Evolutionary conservation across 768 basidiomycete species (phyloP), one percentile per base, ranked within the genome.

Genomic region (Xerocomus brunneocitrinus): DNA sequence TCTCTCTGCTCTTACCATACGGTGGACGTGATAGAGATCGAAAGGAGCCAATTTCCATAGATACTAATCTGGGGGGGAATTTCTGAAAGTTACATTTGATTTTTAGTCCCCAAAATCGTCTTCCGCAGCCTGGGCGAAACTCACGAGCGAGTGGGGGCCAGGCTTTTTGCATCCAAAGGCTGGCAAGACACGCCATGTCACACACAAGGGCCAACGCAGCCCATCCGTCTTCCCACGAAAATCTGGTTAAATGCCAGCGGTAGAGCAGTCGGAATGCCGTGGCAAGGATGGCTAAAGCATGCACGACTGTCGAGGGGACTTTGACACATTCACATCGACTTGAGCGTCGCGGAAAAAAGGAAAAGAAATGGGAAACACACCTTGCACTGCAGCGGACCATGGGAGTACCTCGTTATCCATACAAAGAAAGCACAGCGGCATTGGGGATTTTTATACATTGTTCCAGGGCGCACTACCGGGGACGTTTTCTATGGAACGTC

Each of bases 201-300:
- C 43, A 60, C 43, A 62, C 14, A 32, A 67, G 65, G 7, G 66
- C 65, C 32, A 58, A 8, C 2, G 52, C 46, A 5, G 66, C 66
- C 66, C 66, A 69, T 31, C 54, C 39, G 32, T 67, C 66, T 24
- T 67, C 66, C 66, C 66, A 69, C 54, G 60, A 58, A 51, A 65
- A 60, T 25, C 27, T 58, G 14, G 52, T 50, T 27, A 58, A 47
- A 38, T 32, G 39, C 49, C 54, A 62, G 39, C 67, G 67, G 40
- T 69, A 58, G 14, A 52, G 22, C 7, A 67, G 52, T 40, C 66
- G 57, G 25, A 58, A 52, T 3, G 39, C 27, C 6, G 66, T 67
- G 13, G 43, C n/a, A 14, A 56, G 30, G 13, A 69, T 67, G 24
- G 57, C 62, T 3, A 64, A 13, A 13, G 12, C 31, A 42, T 67